Base-by-base conservation (phyloP, 208 protist genomes). In the Angomonas deanei region DNA sequence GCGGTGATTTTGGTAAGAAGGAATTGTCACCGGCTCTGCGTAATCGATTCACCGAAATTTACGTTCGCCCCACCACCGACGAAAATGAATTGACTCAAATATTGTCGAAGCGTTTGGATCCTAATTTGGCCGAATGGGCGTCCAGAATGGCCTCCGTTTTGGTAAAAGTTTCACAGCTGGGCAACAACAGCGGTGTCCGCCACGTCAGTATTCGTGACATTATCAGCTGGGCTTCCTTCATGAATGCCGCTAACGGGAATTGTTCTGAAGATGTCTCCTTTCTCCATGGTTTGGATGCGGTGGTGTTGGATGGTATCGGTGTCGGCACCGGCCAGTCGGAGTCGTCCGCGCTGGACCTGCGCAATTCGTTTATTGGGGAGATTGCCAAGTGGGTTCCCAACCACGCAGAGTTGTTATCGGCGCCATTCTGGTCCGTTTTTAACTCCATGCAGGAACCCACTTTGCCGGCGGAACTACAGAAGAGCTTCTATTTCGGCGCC, bases 1-100 rank as follows among this genome's bases (percentile, higher is more conserved):
- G 98, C 47, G 99, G 99, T 24, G 99, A 99, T 75, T 99, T 99
- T 94, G 99, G 99, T 47, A 99, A 99, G 80, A 99, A 99, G 77
- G 99, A 99, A 80, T 80, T 99, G 6, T 99, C 97, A 8, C 98
- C 99, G 15, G 99, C 99, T 46, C 85, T 99, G 27, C 82, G 99
- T 56, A 99, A 99, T 68, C 85, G 99, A 65, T 99, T 99, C 68
- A 99, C 99, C 0, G 99, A 99, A 73, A 96, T 99, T 24, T 99
- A 99, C 91, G 98, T 99, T 2, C 93, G 97, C 8, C 72, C 85
- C 21, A 93, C 94, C 23, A 93, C 88, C 1, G 83, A 93, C 27
- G 61, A 82, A 19, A 38, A 74, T n/a, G 98, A 99, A 65, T 72
- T 99, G n/a, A 53, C 70, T 10, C 59, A 92, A 48, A 98, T 99